These are phyloP conservation scores for Pleoardoris graminearum DNA, from an alignment of 2,329 filamentous ascomycete genomes.

Conservation along the genomic window DNA sequence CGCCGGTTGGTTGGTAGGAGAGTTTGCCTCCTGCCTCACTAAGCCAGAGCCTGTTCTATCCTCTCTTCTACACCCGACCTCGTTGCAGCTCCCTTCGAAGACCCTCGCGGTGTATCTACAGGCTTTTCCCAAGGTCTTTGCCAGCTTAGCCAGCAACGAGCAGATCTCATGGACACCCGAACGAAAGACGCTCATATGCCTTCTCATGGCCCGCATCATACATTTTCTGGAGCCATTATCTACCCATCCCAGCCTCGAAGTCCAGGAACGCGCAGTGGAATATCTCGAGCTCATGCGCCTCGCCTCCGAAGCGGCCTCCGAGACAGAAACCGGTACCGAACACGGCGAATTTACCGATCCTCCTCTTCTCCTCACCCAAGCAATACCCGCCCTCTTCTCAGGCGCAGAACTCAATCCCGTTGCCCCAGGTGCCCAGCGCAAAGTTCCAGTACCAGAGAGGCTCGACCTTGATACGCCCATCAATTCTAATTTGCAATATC, in stretches of 20 bases:
- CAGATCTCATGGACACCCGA: conserved; percentile 70
- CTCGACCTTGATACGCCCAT: conserved; percentile 83
- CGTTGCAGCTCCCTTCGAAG: conserved; percentile 60
- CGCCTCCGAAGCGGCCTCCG: conserved; percentile 76
- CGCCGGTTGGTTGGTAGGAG: conserved; percentile 83
- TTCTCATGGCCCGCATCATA: conserved; percentile 80
- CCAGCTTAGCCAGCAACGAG: conserved; percentile 68
- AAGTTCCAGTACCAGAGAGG: conserved; percentile 76
- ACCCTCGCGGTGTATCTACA: conserved; percentile 81
- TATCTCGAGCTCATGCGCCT: conserved; percentile 88
- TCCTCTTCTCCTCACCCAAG: conserved; percentile 84
- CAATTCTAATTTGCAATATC: conserved; percentile 69
- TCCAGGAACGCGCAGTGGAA: conserved; percentile 92
- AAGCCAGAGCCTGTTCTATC: conserved; percentile 73
- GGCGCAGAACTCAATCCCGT: conserved; percentile 93
- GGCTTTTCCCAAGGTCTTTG: conserved; percentile 82
- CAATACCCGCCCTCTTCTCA: conserved; percentile 83
- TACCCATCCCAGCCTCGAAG: conserved; percentile 83
- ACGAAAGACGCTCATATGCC: conserved; percentile 71
- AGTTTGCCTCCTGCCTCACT: conserved; percentile 75
- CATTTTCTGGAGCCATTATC: conserved; percentile 79
- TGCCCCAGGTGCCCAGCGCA: conserved; percentile 76
- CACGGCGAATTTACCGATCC: conserved; percentile 72
- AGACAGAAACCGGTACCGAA: conserved; percentile 60
- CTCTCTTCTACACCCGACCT: conserved; percentile 71